A percentile compares a stretch with the other conserved stretches of the same genome.
Conservation (phyloP, 495 filamentous ascomycete genomes). For the Penicillium arizonense region DNA sequence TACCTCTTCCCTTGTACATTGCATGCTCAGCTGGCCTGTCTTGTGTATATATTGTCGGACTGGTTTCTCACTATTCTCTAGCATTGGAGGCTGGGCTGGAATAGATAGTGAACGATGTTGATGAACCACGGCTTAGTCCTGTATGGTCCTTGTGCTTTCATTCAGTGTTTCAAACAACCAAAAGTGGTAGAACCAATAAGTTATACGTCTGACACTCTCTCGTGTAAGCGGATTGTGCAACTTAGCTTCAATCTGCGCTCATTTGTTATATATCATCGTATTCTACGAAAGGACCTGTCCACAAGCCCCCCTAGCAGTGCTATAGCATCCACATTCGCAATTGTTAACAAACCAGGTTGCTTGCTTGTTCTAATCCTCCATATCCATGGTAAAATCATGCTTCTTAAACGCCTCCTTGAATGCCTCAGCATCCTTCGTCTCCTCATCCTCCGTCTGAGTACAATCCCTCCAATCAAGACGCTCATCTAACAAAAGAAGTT, state of each 20-base stretch:
- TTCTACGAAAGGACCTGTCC: neutral
- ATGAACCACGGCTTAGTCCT: neutral
- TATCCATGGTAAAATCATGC: constrained; percentile 72
- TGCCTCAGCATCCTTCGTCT: constrained; percentile 70
- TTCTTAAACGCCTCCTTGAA: constrained; percentile 84
- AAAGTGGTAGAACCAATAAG: too few species aligned
- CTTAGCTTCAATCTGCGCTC: neutral
- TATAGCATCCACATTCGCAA: too few species aligned
- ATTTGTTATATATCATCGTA: constrained; percentile 4
- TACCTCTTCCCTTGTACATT: neutral
- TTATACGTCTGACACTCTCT: too few species aligned
- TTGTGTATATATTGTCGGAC: neutral
- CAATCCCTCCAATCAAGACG: constrained; percentile 81
- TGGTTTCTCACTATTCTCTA: too few species aligned
- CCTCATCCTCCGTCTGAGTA: constrained; percentile 71
- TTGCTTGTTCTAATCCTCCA: neutral
- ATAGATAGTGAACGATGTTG: neutral
- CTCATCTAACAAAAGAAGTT: constrained; percentile 73
- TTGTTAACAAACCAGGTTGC: neutral
- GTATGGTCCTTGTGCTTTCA: neutral
- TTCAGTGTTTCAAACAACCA: too few species aligned
- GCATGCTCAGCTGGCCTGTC: neutral
- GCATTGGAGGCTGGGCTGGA: neutral
- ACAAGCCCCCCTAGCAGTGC: too few species aligned
- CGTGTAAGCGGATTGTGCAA: neutral